A percentile compares a stretch with the other conserved stretches of the same genome.
These are phyloP conservation scores for Filobasidium floriforme DNA, from an alignment of 768 basidiomycete species.

Conservation along the genomic window DNA sequence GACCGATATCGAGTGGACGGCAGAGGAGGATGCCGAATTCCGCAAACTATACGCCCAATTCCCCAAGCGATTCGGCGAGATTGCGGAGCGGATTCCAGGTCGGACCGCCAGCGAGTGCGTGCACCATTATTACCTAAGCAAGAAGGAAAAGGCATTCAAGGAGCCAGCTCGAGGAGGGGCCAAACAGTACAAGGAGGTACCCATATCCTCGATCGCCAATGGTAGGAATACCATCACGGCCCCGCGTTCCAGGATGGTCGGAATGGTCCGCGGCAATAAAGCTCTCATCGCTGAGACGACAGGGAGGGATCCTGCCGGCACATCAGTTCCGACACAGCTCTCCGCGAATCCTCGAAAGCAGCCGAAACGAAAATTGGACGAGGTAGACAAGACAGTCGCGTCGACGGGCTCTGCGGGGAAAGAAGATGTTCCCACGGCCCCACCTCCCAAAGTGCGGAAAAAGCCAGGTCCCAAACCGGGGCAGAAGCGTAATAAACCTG, in stretches of 20 bases:
- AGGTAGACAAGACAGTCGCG: neutral
- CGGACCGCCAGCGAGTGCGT: constrained; percentile 82
- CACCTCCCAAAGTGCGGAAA: neutral
- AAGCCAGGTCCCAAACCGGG: constrained; percentile 8
- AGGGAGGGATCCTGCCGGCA: neutral
- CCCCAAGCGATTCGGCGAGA: constrained; percentile 88
- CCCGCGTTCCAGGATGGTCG: neutral
- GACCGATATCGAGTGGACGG: constrained; percentile 68
- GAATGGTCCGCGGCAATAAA: neutral
- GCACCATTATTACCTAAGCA: constrained; percentile 84
- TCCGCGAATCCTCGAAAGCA: neutral
- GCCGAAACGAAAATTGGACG: constrained; percentile 5
- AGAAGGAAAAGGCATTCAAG: constrained; percentile 51
- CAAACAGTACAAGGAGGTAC: constrained; percentile 3
- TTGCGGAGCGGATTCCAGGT: constrained; percentile 66
- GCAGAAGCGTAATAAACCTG: neutral
- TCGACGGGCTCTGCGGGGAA: neutral
- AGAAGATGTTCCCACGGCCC: neutral
- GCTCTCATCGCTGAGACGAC: neutral
- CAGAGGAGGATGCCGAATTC: constrained; percentile 68
- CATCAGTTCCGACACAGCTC: neutral
- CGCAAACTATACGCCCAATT: constrained; percentile 68
- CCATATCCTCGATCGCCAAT: constrained; percentile 1
- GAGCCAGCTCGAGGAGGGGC: constrained; percentile 8
- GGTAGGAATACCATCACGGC: constrained; percentile 7